A percentile compares a stretch with the other conserved stretches of the same genome.
Evolutionary conservation across 371 early-diverging fungal species (phyloP).

Genomic region (Rhizomucor pusillus): DNA sequence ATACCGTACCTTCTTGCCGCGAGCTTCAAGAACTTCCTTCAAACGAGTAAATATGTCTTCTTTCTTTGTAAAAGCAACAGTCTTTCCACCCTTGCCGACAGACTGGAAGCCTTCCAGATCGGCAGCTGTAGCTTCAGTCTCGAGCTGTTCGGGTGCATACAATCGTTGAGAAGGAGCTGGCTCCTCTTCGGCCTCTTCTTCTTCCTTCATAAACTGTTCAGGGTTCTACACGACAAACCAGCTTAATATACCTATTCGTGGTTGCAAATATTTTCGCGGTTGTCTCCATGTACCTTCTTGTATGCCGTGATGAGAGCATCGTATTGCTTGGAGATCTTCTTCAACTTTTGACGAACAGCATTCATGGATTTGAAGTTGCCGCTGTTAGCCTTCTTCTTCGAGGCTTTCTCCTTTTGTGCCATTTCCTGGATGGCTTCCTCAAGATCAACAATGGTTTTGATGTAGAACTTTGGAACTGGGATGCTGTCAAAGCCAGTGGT

Average conservation of each 20-base stretch:
- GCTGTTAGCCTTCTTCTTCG: conserved; percentile 81
- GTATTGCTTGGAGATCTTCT: conserved; percentile 81
- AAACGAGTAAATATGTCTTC: conserved; percentile 84
- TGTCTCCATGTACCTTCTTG: conserved; percentile 48
- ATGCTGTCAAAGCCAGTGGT: conserved; percentile 62
- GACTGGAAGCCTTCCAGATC: conserved; percentile 76
- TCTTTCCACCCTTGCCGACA: conserved; percentile 84
- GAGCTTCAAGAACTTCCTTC: conserved; percentile 74
- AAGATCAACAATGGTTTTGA: conserved; percentile 72
- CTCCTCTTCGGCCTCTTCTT: conserved; percentile 29
- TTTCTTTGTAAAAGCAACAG: conserved; percentile 37
- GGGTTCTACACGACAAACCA: conserved; percentile 26
- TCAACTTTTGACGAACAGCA: conserved; percentile 88
- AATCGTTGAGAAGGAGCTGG: not conserved
- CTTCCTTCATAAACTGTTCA: conserved; percentile 55
- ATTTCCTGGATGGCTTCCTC: conserved; percentile 71
- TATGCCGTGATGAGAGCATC: conserved; percentile 74
- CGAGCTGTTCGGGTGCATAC: conserved; percentile 7
- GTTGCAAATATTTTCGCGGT: not conserved
- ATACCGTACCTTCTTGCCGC: conserved; percentile 86
- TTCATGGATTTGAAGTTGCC: conserved; percentile 82
- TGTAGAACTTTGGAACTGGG: conserved; percentile 74
- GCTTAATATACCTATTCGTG: not conserved
- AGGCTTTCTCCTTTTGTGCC: conserved; percentile 59
- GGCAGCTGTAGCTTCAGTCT: conserved; percentile 8